A percentile compares a stretch with the other conserved stretches of the same genome.
phyloP scores from a whole-genome alignment of 768 basidiomycete genomes.

The Xerocomellus chrysenteron region DNA sequence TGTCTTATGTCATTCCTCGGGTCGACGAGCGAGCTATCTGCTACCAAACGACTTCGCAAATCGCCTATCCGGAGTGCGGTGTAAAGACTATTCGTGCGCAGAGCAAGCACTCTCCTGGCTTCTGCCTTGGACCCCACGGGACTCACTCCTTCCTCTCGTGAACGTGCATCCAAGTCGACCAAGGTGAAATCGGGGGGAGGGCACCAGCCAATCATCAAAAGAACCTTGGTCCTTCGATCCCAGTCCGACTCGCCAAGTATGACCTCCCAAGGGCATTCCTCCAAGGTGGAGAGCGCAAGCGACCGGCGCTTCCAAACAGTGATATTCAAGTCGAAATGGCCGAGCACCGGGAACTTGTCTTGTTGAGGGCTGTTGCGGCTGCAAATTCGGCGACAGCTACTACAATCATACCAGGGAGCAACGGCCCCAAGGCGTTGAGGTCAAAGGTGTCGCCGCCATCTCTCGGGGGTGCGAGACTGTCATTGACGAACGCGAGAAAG shows the following conservation, averaged over 20 bases:
- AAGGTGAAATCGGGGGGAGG: slow-evolving; percentile 52
- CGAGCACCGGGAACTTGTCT: slow-evolving; percentile 48
- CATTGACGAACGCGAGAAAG: slow-evolving; percentile 42
- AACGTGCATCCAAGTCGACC: slow-evolving; percentile 29
- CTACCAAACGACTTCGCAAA: slow-evolving; percentile 52
- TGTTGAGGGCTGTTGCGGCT: slow-evolving; percentile 15
- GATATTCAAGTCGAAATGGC: slow-evolving; percentile 37
- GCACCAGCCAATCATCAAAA: not conserved
- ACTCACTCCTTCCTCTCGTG: slow-evolving; percentile 22
- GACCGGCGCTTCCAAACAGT: slow-evolving; percentile 2
- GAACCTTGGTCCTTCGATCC: slow-evolving; percentile 21
- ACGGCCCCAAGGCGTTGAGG: slow-evolving; percentile 5
- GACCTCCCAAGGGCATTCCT: slow-evolving; percentile 76
- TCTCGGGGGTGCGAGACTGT: slow-evolving; percentile 33
- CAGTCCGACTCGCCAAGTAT: slow-evolving; percentile 46
- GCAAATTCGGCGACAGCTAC: slow-evolving; percentile 43
- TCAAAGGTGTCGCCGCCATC: slow-evolving; percentile 13
- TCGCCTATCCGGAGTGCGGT: slow-evolving; percentile 53
- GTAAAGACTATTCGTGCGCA: slow-evolving; percentile 30
- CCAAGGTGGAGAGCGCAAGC: slow-evolving; percentile 50
- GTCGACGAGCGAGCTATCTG: slow-evolving; percentile 13
- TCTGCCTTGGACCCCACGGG: slow-evolving; percentile 43
- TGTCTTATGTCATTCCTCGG: too few relatives aligned
- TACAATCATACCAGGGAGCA: slow-evolving; percentile 16
- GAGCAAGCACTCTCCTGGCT: slow-evolving; percentile 27